Base-by-base conservation (phyloP, 2,329 filamentous ascomycete genomes). In the Myrmaecium sp. region DNA sequence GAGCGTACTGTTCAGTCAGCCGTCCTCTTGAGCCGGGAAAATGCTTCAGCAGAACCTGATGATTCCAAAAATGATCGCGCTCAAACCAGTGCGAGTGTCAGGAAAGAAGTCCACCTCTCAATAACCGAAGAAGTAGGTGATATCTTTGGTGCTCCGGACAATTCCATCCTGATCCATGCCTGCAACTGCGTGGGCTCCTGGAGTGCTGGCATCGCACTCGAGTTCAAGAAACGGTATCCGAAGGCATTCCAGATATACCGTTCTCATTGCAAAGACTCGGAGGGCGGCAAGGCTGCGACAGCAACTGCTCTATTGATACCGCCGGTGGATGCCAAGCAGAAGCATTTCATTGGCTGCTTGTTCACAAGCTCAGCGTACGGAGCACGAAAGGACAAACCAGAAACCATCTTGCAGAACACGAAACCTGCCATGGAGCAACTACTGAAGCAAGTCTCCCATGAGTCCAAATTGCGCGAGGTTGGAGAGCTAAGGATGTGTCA, bases 111-210 rank as follows among this genome's bases (percentile, higher is more conserved):
- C n/a, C 18, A 20, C n/a, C 18, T 9, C 12, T 8, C 14, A 8
- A 29, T 40, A 20, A 32, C 19, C 5, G 41, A 45, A 28, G 23
- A 33, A 14, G 33, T 29, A 23, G 63, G 63, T 27, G 50, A 66
- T 38, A 53, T 74, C 20, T 69, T 72, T 40, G 40, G 52, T 19
- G 62, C 62, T 1, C 64, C 66, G 1, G 40, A 55, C 17, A 45
- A 54, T 27, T 51, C 57, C 13, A 52, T 66, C 10, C 46, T 73
- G 10, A 57, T 70, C 30, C 68, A 74, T 42, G 65, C 68, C 8
- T 72, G 67, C 47, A 74, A 73, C 42, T 60, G 58, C 26, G 46
- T 57, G 33, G 69, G 68, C 5, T 40, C 39, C 9, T 74, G 69
- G 69, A 64, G 65, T 23, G 55, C 54, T 3, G 69, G 69, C n/a